Evolutionary conservation across 208 protist species (phyloP), one percentile per base, ranked within the genome.

Genomic region (Acanthamoeba healyi): DNA sequence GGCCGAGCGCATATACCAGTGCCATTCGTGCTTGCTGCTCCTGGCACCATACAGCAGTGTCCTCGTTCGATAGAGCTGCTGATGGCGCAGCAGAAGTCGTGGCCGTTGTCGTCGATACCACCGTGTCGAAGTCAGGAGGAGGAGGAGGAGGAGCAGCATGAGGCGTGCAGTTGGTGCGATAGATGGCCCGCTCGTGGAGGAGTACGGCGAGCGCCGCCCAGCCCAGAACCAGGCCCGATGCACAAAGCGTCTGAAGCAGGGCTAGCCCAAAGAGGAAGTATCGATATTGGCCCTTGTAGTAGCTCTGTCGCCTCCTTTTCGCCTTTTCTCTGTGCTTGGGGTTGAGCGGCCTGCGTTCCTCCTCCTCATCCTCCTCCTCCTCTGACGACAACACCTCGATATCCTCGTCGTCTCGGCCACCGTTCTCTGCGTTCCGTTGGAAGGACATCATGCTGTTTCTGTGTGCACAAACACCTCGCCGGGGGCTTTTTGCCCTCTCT

Each of bases 261-360:
- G 70, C 29, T 5, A 79, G 70, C 10, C n/a, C 9, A 42, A 79
- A 79, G 29, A 79, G 70, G 36, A 79, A 79, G 38, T 79, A 79
- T 46, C 70, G 70, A 24, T 79, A 79, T 42, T 32, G 70, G 70
- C 70, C 70, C 70, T 79, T 79, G 70, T 79, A 79, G 70, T 29
- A 79, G 36, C 70, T 38, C 70, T 79, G 38, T 5, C 70, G 70
- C 70, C 38, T 5, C 70, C 38, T 7, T 42, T 79, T 32, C 6
- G 38, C 34, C 32, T 24, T 38, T 42, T 79, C 49, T 54, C 49
- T 54, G 49, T 54, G 15, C 15, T 54, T 54, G 49, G 49, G 49
- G 49, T 54, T 6, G 15, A 54, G 6, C 15, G 49, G 49, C 15
- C 10, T 54, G 6, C 49, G 49, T 15, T 54, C 49, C 49, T 54